These are phyloP conservation scores for Cercospora citrullina DNA, from an alignment of 2,329 filamentous ascomycete genomes.

Conservation along the genomic window DNA sequence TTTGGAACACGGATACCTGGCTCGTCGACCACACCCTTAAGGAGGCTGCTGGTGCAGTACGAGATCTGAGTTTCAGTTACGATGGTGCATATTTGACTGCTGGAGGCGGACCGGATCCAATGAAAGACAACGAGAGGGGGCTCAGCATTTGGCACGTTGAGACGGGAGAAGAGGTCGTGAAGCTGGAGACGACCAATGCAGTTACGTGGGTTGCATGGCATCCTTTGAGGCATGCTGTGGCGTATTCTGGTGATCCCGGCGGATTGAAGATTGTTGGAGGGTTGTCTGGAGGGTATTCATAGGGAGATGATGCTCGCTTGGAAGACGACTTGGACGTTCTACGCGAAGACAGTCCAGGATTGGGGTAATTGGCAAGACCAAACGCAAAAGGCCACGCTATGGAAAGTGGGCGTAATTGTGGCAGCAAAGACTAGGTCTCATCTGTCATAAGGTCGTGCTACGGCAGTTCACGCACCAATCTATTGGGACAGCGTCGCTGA, in stretches of 20 bases:
- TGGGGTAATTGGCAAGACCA: background rate
- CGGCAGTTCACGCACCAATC: background rate
- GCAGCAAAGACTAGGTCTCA: background rate
- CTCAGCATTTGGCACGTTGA: conserved; percentile 72
- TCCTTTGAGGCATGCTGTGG: conserved; percentile 70
- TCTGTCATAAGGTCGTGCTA: background rate
- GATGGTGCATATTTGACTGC: conserved; percentile 74
- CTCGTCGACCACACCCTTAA: conserved; percentile 71
- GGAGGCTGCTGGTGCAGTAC: conserved; percentile 65
- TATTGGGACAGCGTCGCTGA: background rate
- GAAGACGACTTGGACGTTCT: background rate
- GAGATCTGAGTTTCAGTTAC: conserved; percentile 73
- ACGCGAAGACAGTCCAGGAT: background rate
- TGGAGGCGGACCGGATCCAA: conserved; percentile 52
- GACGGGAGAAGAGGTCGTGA: conserved; percentile 71
- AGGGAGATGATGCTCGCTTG: background rate
- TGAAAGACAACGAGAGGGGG: conserved; percentile 64
- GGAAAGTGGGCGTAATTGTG: background rate
- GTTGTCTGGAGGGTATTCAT: conserved; percentile 13
- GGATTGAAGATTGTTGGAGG: conserved; percentile 66
- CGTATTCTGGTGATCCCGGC: conserved; percentile 67
- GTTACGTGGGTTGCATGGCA: conserved; percentile 73
- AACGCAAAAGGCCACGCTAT: background rate
- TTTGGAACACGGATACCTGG: conserved; percentile 79
- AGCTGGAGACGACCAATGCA: conserved; percentile 65